Evolutionary conservation across 768 basidiomycete genomes (phyloP).

Genomic region (Suillus paluster): DNA sequence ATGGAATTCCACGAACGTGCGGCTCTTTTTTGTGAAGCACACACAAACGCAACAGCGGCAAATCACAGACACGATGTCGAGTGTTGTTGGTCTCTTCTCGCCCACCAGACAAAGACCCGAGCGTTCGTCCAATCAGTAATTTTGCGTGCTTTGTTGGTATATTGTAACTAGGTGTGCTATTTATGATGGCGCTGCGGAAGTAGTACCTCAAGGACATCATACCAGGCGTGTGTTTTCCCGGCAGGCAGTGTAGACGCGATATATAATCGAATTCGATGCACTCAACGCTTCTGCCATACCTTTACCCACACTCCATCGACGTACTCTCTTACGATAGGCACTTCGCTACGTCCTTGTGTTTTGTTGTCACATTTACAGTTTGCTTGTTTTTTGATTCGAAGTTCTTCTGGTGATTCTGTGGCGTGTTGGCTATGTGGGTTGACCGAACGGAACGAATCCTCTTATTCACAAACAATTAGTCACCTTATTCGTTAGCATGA

Average conservation of each 20-base stretch:
- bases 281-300: no score
- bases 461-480: no score
- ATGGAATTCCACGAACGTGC: slow-evolving; percentile 90
- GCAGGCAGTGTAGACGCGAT: neutral
- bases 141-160: neutral
- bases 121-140: slow-evolving; percentile 19
- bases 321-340: no score
- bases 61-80: slow-evolving; percentile 78
- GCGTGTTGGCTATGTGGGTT: neutral
- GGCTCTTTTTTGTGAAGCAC: slow-evolving; percentile 91
- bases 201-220: neutral
- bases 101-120: slow-evolving; percentile 36
- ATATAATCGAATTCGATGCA: no score
- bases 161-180: neutral
- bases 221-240: neutral
- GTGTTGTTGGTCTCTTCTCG: slow-evolving; percentile 77
- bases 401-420: neutral
- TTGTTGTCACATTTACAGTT: neutral
- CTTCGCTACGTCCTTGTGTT: no score
- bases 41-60: slow-evolving; percentile 70
- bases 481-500: no score
- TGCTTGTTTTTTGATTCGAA: neutral
- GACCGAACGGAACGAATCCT: no score
- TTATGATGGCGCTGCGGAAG: neutral
- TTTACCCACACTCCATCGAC: no score